Evolutionary conservation across 768 basidiomycete species (phyloP), one percentile per base, ranked within the genome.

Genomic region (Collybiopsis luxurians): DNA sequence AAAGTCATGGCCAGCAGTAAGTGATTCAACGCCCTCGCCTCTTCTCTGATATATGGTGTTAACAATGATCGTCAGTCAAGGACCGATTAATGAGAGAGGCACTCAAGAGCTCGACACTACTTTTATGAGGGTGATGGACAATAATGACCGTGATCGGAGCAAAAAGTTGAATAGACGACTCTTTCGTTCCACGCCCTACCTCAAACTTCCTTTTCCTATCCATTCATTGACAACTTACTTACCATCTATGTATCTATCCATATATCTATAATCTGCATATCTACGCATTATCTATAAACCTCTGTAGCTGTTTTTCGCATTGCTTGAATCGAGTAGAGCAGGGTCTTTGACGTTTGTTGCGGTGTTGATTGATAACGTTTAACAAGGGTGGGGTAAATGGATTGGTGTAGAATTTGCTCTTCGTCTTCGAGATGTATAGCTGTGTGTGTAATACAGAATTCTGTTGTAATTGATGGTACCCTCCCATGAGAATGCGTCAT

Each of bases 1-100:
- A 65, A 75, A 19, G 82, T 87, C 60, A 69, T 87, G 27, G 69
- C 68, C 24, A 76, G 76, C 64, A 65, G 78, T 79, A 60, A 53
- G 75, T 67, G 28, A 27, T n/a, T 30, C 42, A 15, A 19, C 2
- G 7, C 21, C 43, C 26, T 54, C 28, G 27, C 19, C 40, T 24
- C 44, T 60, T 30, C 42, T 51, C 51, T 51, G 27, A 19, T 42
- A 55, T 17, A 39, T 45, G 34, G 44, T 40, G 55, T 13, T 34
- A 34, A 34, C 31, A 34, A 47, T 56, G 15, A n/a, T 23, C 9
- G 21, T 2, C 55, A 80, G 79, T 81, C 44, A 74, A 73, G 61
- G 78, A 81, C 42, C 72, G 74, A 68, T 63, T 81, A 10, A 77
- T 81, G 75, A 72, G 75, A 24, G 69, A 73, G 34, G 73, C 75